Evolutionary conservation across 352 stramenopile species (phyloP).

Genomic region (Globisporangium nunn): DNA sequence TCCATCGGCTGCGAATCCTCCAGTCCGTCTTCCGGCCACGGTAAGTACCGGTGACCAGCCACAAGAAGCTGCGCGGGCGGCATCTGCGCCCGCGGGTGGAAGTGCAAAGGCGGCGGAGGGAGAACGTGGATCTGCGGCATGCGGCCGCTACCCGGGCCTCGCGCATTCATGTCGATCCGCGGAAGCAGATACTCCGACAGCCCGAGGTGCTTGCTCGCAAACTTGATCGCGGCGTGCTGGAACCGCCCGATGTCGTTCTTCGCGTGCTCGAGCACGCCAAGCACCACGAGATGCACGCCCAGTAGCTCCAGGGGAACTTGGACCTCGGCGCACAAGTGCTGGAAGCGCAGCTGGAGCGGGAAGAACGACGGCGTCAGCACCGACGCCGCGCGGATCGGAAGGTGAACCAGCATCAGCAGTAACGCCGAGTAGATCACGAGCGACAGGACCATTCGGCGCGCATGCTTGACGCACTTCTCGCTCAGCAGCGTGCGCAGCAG

Average conservation of each 20-base stretch:
- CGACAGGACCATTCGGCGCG: slow-evolving; percentile 91
- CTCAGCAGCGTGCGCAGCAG: slow-evolving; percentile 93
- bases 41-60: slow-evolving; percentile 67
- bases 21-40: slow-evolving; percentile 79
- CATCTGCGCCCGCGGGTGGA: slow-evolving; percentile 63
- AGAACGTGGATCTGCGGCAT: slow-evolving; percentile 39
- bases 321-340: slow-evolving; percentile 90
- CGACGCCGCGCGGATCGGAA: slow-evolving; percentile 68
- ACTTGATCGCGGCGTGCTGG: slow-evolving; percentile 55
- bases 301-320: slow-evolving; percentile 96
- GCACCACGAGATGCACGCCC: slow-evolving; percentile 92
- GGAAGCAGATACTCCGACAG: slow-evolving; percentile 68
- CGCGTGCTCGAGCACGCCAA: slow-evolving; percentile 90
- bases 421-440: slow-evolving; percentile 89
- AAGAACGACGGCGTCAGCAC: slow-evolving; percentile 52
- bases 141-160: slow-evolving; percentile 14
- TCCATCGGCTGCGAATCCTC: slow-evolving; percentile 60
- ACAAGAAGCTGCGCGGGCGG: slow-evolving; percentile 66
- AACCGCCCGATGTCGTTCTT: slow-evolving; percentile 83
- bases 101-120: slow-evolving; percentile 66
- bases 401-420: slow-evolving; percentile 81
- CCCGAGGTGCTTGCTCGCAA: slow-evolving; percentile 53
- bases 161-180: slow-evolving; percentile 24
- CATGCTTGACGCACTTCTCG: slow-evolving; percentile 90
- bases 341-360: slow-evolving; percentile 82